Evolutionary conservation across 768 basidiomycete species (phyloP).

Genomic region (Auricularia heimuer): DNA sequence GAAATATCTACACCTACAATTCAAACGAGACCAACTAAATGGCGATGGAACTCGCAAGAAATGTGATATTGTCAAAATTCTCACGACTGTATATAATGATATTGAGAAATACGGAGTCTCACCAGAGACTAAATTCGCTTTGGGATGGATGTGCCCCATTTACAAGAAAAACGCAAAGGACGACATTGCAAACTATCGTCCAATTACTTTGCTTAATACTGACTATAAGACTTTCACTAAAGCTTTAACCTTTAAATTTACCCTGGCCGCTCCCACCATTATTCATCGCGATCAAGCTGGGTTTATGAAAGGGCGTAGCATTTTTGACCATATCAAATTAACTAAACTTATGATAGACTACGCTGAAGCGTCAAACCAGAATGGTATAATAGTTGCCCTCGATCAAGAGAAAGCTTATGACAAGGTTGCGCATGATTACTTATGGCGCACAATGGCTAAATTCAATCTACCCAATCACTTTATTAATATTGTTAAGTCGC

Average conservation of each 20-base stretch:
- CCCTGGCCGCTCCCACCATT: slow-evolving; percentile 5
- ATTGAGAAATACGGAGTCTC: no score
- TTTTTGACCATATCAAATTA: slow-evolving; percentile 25
- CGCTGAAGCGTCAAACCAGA: slow-evolving; percentile 8
- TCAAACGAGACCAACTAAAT: neutral
- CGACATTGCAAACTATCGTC: slow-evolving; percentile 13
- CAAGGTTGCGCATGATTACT: slow-evolving; percentile 13
- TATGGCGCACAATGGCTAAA: slow-evolving; percentile 8
- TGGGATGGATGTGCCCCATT: slow-evolving; percentile 29
- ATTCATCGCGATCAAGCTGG: slow-evolving; percentile 31
- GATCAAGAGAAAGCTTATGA: slow-evolving; percentile 16
- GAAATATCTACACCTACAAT: neutral
- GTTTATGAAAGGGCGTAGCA: slow-evolving; percentile 23
- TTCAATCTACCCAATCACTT: slow-evolving; percentile 7
- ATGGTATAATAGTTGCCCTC: slow-evolving; percentile 11
- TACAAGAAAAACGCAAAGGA: slow-evolving; percentile 28
- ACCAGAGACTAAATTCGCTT: no score
- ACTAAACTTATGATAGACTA: slow-evolving; percentile 12
- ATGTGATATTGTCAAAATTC: no score
- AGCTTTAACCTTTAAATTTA: slow-evolving; percentile 14
- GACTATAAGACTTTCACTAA: slow-evolving; percentile 27
- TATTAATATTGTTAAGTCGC: slow-evolving; percentile 18
- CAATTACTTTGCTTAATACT: slow-evolving; percentile 18
- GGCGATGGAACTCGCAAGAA: neutral
- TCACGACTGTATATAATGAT: no score